Evolutionary conservation across 352 stramenopile species (phyloP), one percentile per base, ranked within the genome.

Genomic region (Phytopythium chamaehyphon): DNA sequence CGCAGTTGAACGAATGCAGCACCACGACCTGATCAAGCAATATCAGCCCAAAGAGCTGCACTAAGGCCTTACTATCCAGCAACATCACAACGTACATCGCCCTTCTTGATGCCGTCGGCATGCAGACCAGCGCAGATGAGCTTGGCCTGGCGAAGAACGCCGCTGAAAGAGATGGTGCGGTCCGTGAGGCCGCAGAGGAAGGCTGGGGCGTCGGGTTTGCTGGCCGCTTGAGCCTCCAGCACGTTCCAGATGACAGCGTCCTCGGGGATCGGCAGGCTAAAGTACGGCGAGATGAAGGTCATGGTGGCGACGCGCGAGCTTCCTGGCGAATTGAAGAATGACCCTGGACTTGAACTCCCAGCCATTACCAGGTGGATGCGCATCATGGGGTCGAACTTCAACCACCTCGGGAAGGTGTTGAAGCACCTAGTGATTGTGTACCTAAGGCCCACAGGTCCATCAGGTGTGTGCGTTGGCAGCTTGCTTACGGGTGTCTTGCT

Each of bases 1-100:
- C 48, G 46, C 66, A 81, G 61, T 86, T 86, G 55, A 75, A 59
- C 51, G 64, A 71, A 49, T 76, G 68, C 16, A 82, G 52, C n/a
- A 83, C 31, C 16, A 83, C 62, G 4, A 73, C 62, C 66, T 80
- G 28, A 12, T 53, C 26, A 44, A 21, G 3, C 23, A 39, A 42
- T 24, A 33, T n/a, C 8, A 54, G 15, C 36, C 47, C 14, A 62
- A 28, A 39, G 31, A 45, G 3, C 47, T 62, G 12, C 7, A 9
- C 28, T 44, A 12, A 28, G 18, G 6, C 26, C 54, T 4, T 36
- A 59, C 14, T 18, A 7, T 33, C 6, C 6, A 28, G 10, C 38
- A 42, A 53, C 39, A 9, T 18, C 19, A 44, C 28, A 54, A 69
- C 69, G 42, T 65, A 81, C 69, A 47, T 81, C 71, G 23, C 71